phyloP scores from a whole-genome alignment of 2,329 filamentous ascomycete species.

The Cladosporium sphaerospermum region DNA sequence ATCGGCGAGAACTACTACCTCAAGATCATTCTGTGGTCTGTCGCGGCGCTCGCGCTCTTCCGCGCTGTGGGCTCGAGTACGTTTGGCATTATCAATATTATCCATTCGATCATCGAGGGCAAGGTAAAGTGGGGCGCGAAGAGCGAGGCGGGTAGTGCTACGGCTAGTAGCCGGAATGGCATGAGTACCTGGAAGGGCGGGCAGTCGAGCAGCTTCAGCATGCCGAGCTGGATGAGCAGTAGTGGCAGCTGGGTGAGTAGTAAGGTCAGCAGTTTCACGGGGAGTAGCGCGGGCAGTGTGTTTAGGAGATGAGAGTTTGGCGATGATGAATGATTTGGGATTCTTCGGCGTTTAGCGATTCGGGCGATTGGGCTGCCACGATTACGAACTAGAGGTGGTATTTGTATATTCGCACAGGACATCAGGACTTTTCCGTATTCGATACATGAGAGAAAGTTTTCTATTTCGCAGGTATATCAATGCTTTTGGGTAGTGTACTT shows the following conservation, averaged over 20 bases:
- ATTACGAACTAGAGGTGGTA: too few species aligned
- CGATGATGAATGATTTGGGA: background rate
- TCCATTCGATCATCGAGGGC: conserved; percentile 83
- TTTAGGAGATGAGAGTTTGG: background rate
- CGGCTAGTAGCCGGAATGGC: conserved; percentile 5
- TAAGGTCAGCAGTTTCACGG: conserved; percentile 30
- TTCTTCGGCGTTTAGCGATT: background rate
- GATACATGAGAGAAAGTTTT: too few species aligned
- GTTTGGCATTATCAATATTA: conserved; percentile 74
- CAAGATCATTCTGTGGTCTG: conserved; percentile 86
- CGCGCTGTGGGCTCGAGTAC: conserved; percentile 74
- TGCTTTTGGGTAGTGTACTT: too few species aligned
- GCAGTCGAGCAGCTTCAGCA: conserved; percentile 25
- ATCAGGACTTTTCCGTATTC: too few species aligned
- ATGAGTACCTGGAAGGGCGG: conserved; percentile 19
- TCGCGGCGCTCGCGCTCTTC: conserved; percentile 81
- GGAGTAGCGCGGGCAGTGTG: conserved; percentile 26
- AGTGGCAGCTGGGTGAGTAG: conserved; percentile 32
- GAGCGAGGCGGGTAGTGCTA: conserved; percentile 8
- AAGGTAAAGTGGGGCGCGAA: conserved; percentile 54
- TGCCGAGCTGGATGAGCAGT: conserved; percentile 33
- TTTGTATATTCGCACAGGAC: too few species aligned
- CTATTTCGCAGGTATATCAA: too few species aligned
- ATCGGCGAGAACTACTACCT: conserved; percentile 85
- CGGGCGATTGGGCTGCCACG: background rate